Percentiles rank a stretch among this genome's conserved stretches.
These are phyloP conservation scores for Solanum sejunctum DNA, from an alignment of 257 asterid species.

Conservation along the genomic window DNA sequence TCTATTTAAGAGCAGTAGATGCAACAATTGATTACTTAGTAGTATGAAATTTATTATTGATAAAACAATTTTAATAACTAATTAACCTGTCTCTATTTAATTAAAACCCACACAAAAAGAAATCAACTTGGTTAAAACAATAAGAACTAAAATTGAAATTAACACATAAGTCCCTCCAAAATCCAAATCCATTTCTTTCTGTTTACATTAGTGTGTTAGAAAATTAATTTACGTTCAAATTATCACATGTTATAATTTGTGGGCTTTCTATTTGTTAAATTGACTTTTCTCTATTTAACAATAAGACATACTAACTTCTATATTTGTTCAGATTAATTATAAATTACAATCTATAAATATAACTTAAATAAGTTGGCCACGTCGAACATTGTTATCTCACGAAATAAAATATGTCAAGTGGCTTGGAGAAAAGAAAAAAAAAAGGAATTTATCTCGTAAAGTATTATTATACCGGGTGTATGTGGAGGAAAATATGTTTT, in stretches of 20 bases:
- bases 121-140: background rate
- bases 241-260: background rate
- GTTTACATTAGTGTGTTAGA: background rate
- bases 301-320: background rate
- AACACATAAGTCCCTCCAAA: background rate
- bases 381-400: background rate
- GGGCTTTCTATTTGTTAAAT: background rate
- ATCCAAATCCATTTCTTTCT: background rate
- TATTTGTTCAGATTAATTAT: background rate
- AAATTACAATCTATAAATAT: background rate
- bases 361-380: background rate
- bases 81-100: no score
- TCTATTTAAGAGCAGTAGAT: no score
- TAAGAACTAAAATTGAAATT: background rate
- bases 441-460: background rate
- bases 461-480: background rate
- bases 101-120: no score
- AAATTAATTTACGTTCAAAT: background rate
- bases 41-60: no score
- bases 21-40: background rate
- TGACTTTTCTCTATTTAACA: background rate
- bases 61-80: no score
- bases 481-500: no score
- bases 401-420: background rate
- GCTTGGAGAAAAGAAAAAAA: background rate